A percentile compares a stretch with the other conserved stretches of the same genome.
Conservation (phyloP, 495 filamentous ascomycete species). For the Penicillium silybi region DNA sequence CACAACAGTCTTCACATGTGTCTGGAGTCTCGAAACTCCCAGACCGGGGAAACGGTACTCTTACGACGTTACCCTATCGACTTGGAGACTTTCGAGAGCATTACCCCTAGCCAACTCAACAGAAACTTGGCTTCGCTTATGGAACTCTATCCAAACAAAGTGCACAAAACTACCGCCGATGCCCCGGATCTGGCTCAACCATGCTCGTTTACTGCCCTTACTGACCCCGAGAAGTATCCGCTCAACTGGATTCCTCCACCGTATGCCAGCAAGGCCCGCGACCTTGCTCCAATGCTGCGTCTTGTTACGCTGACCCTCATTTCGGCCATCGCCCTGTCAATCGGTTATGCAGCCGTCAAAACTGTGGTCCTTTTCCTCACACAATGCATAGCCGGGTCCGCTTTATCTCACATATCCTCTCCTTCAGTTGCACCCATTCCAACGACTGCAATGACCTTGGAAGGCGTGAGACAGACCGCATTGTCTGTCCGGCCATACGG, state of each 20-base stretch:
- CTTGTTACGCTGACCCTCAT: conserved; percentile 39
- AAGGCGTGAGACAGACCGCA: conserved; percentile 22
- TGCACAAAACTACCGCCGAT: conserved; percentile 21
- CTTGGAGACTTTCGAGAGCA: conserved; percentile 65
- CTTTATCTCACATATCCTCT: conserved; percentile 19
- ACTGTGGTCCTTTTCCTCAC: conserved; percentile 20
- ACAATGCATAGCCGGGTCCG: conserved; percentile 24
- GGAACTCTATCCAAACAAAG: conserved; percentile 38
- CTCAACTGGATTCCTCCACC: conserved; percentile 23
- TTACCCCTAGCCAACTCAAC: conserved; percentile 71
- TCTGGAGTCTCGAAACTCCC: conserved; percentile 57
- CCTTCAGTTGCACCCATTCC: conserved; percentile 10
- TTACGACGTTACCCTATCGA: conserved; percentile 66
- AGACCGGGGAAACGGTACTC: conserved; percentile 46
- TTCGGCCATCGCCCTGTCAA: conserved; percentile 31
- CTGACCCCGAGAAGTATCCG: conserved; percentile 28
- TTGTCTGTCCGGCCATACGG: conserved; percentile 21
- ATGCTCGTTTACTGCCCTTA: conserved; percentile 16
- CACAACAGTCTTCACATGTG: conserved; percentile 61
- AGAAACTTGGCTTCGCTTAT: conserved; percentile 67
- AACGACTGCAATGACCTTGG: conserved; percentile 16
- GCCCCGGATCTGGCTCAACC: conserved; percentile 3
- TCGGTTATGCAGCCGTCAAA: conserved; percentile 33
- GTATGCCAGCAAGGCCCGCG: conserved; percentile 31
- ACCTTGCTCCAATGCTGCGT: conserved; percentile 37